These are phyloP conservation scores for Astrocystis sublimbata DNA, from an alignment of 495 filamentous ascomycete genomes.

Conservation along the genomic window DNA sequence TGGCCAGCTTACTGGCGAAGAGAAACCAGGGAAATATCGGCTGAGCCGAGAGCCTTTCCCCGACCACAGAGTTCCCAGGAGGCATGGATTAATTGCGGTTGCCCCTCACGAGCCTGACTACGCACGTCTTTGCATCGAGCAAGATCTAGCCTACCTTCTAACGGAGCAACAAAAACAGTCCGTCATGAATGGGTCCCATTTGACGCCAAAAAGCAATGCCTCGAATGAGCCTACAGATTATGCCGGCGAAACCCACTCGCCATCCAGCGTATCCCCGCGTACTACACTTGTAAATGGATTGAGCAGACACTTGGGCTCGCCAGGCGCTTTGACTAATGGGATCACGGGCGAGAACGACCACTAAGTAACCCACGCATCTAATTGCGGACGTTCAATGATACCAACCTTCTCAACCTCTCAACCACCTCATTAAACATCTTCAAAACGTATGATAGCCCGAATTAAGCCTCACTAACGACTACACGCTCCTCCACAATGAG, in stretches of 20 bases:
- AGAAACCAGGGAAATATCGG: slow-evolving; percentile 33
- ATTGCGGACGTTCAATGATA: neutral
- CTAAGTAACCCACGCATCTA: slow-evolving; percentile 1
- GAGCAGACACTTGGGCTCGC: slow-evolving; percentile 24
- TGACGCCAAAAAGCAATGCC: slow-evolving; percentile 34
- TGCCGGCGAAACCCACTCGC: slow-evolving; percentile 27
- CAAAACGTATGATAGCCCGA: slow-evolving; percentile 26
- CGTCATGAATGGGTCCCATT: slow-evolving; percentile 27
- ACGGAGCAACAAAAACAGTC: slow-evolving; percentile 35
- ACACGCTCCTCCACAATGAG: slow-evolving; percentile 17
- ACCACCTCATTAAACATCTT: slow-evolving; percentile 8
- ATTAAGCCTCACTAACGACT: slow-evolving; percentile 18
- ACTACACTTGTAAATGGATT: slow-evolving; percentile 29
- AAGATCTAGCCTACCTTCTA: slow-evolving; percentile 44
- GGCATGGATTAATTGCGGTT: slow-evolving; percentile 44
- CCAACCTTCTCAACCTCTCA: neutral
- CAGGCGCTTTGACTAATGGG: slow-evolving; percentile 26
- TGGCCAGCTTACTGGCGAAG: slow-evolving; percentile 46
- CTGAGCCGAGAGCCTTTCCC: slow-evolving; percentile 49
- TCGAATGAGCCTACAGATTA: slow-evolving; percentile 32
- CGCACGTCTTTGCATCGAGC: slow-evolving; percentile 44
- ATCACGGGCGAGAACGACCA: slow-evolving; percentile 16
- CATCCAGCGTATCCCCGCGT: slow-evolving; percentile 22
- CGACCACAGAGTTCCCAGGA: slow-evolving; percentile 46
- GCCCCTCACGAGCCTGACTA: slow-evolving; percentile 50